A percentile compares a stretch with the other conserved stretches of the same genome.
Conservation (phyloP, 805 yeast genomes). For the Clavispora santaluciae region DNA sequence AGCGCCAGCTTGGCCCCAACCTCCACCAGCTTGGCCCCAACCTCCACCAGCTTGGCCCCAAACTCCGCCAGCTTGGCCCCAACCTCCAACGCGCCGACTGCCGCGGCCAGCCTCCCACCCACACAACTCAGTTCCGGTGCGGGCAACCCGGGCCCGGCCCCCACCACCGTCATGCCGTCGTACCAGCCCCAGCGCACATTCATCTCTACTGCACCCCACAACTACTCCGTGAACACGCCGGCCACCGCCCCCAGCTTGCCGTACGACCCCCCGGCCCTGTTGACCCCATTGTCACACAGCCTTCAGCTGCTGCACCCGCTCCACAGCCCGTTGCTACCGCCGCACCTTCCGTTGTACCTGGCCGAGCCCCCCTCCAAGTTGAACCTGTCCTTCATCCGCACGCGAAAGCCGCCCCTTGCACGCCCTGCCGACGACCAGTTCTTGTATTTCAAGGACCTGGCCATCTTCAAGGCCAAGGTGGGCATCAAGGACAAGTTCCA, state of each 20-base stretch:
- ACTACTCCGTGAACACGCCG: slow-evolving; percentile 3
- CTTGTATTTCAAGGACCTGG: slow-evolving; percentile 3
- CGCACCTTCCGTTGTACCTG: background rate
- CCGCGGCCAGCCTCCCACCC: too few relatives aligned
- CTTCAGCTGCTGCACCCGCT: background rate
- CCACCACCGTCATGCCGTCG: too few relatives aligned
- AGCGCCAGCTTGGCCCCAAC: background rate
- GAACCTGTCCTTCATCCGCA: background rate
- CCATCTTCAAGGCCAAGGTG: slow-evolving; percentile 1
- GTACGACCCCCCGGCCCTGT: background rate
- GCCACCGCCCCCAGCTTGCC: background rate
- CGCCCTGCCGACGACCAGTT: slow-evolving; percentile 1
- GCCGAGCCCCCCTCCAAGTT: background rate
- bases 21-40: background rate
- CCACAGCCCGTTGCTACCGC: background rate
- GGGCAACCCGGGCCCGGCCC: too few relatives aligned
- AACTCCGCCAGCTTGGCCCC: background rate
- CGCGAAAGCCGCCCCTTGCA: background rate
- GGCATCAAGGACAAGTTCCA: background rate
- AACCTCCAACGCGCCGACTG: too few relatives aligned
- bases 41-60: background rate
- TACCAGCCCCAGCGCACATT: background rate
- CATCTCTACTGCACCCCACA: slow-evolving; percentile 2
- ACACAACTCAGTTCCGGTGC: too few relatives aligned
- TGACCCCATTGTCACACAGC: background rate